Evolutionary conservation across 352 stramenopile genomes (phyloP).

Genomic region (Phytophthora nicotianae): DNA sequence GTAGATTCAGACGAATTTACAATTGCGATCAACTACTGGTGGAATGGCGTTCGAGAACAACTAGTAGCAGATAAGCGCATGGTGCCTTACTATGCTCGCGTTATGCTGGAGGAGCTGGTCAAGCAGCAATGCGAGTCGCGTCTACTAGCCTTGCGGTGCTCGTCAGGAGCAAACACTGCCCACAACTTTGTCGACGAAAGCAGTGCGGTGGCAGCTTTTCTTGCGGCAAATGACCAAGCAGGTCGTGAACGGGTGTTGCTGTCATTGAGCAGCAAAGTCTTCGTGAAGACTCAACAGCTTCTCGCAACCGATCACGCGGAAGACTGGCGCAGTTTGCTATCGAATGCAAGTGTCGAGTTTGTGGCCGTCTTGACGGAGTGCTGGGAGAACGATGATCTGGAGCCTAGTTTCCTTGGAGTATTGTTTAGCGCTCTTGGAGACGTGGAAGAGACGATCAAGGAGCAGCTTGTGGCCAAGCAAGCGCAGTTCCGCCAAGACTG

Average conservation of each 20-base stretch:
- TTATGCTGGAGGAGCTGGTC: constrained; percentile 68
- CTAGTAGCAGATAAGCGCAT: constrained; percentile 50
- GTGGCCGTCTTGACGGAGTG: constrained; percentile 42
- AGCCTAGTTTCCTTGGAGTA: constrained; percentile 24
- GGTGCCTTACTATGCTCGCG: constrained; percentile 65
- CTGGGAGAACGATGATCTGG: constrained; percentile 47
- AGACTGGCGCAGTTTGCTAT: constrained; percentile 42
- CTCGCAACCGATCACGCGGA: constrained; percentile 24
- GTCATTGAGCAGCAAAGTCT: constrained; percentile 14
- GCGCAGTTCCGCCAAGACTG: constrained; percentile 40
- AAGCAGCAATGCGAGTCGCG: constrained; percentile 42
- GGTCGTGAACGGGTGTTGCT: constrained; percentile 42
- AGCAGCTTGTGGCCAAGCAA: constrained; percentile 43
- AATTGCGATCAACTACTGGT: constrained; percentile 87
- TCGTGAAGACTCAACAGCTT: constrained; percentile 21
- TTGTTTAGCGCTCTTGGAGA: constrained; percentile 47
- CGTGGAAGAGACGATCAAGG: constrained; percentile 43
- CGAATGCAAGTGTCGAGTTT: constrained; percentile 45
- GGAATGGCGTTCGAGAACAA: constrained; percentile 62
- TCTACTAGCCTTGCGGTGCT: constrained; percentile 27
- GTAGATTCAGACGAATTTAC: constrained; percentile 78
- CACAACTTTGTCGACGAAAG: constrained; percentile 11
- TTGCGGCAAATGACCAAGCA: constrained; percentile 23
- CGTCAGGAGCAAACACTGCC: neutral
- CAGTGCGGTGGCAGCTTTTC: constrained; percentile 17